A percentile compares a stretch with the other conserved stretches of the same genome.
phyloP scores from a whole-genome alignment of 2,329 filamentous ascomycete species.

The Hymenoscyphus fructigenus region DNA sequence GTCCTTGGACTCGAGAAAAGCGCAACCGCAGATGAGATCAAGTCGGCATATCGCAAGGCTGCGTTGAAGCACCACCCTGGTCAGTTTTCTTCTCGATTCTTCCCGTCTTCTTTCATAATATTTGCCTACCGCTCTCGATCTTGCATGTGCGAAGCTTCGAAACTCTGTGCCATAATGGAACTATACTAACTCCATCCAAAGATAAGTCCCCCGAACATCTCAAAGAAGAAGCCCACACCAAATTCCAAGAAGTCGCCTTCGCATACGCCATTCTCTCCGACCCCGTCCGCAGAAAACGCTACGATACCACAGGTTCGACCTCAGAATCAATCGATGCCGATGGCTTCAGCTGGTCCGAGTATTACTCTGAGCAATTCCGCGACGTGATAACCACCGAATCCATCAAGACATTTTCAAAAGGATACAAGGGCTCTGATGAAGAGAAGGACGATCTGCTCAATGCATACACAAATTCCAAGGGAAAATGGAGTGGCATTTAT shows the following conservation, averaged over 20 bases:
- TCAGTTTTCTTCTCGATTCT: slow-evolving; percentile 41
- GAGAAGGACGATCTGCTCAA: slow-evolving; percentile 75
- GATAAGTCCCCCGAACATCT: slow-evolving; percentile 73
- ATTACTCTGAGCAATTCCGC: slow-evolving; percentile 81
- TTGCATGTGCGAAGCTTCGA: not conserved
- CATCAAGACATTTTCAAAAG: slow-evolving; percentile 71
- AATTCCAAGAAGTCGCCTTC: slow-evolving; percentile 89
- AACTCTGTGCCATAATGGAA: not conserved
- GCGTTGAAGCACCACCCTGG: slow-evolving; percentile 85
- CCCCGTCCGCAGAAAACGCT: slow-evolving; percentile 73
- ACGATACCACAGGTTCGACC: slow-evolving; percentile 88
- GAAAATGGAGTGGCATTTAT: slow-evolving; percentile 76
- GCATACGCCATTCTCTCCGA: slow-evolving; percentile 93
- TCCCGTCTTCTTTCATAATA: not conserved
- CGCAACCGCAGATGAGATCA: slow-evolving; percentile 78
- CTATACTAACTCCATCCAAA: slow-evolving; percentile 35
- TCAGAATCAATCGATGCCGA: slow-evolving; percentile 78
- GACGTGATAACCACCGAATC: slow-evolving; percentile 72
- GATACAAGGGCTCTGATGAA: slow-evolving; percentile 85
- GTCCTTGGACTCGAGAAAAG: slow-evolving; percentile 69
- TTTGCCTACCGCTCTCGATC: not conserved
- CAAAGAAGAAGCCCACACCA: slow-evolving; percentile 71
- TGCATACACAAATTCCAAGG: slow-evolving; percentile 71
- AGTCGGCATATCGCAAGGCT: slow-evolving; percentile 85
- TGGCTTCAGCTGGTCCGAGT: slow-evolving; percentile 87